phyloP scores from a whole-genome alignment of 345 rosid genomes.

The Populus davidiana region DNA sequence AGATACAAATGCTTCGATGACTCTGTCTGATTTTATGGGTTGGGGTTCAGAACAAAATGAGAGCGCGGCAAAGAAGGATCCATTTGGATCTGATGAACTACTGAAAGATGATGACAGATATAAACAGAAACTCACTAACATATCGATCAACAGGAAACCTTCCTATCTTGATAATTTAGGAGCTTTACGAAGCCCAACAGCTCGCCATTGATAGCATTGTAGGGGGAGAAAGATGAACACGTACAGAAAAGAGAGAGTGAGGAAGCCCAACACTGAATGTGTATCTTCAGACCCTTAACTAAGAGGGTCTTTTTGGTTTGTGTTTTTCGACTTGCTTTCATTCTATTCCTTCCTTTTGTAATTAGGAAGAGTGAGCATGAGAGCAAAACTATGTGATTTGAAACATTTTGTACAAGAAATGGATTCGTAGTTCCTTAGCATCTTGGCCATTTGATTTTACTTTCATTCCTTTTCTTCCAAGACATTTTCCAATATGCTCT shows the following conservation, averaged over 20 bases:
- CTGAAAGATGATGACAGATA: conserved; percentile 39
- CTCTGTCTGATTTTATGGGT: conserved; percentile 72
- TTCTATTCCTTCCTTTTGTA: conserved; percentile 23
- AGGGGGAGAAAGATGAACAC: not conserved
- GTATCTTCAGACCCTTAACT: not conserved
- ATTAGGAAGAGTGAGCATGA: conserved; percentile 15
- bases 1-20: conserved; percentile 35
- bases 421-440: conserved; percentile 19
- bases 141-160: conserved; percentile 46
- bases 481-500: not conserved
- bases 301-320: not conserved
- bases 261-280: conserved; percentile 15
- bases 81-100: conserved; percentile 22
- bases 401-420: conserved; percentile 12
- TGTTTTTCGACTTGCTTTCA: not conserved
- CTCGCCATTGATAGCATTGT: conserved; percentile 42
- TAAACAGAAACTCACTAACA: conserved; percentile 35
- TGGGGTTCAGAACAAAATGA: conserved; percentile 54
- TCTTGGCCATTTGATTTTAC: not conserved
- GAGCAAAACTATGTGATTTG: conserved; percentile 10
- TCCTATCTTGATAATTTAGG: conserved; percentile 66
- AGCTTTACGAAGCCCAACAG: conserved; percentile 64
- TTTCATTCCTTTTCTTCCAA: not conserved
- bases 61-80: conserved; percentile 35
- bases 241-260: conserved; percentile 10